Evolutionary conservation across 257 asterid genomes (phyloP).

Genomic region (Solanum megistacrolobum): DNA sequence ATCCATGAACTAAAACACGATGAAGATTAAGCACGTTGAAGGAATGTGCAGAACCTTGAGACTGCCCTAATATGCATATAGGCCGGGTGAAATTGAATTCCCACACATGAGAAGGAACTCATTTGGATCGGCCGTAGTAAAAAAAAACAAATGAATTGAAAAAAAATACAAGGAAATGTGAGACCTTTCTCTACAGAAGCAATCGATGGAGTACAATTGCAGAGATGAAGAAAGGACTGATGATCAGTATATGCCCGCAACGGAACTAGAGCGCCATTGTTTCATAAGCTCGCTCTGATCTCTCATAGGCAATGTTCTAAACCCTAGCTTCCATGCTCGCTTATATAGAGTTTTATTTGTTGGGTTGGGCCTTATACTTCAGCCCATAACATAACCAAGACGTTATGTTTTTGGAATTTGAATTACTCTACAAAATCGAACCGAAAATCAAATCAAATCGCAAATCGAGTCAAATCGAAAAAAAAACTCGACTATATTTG

Average conservation of each 20-base stretch:
- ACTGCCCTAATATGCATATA: constrained; percentile 22
- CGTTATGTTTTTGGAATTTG: too few relatives aligned
- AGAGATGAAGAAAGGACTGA: background rate
- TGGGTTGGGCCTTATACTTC: background rate
- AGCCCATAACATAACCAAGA: background rate
- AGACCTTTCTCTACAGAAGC: constrained; percentile 15
- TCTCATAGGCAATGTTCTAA: constrained; percentile 37
- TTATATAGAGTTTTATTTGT: background rate
- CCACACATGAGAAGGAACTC: constrained; percentile 38
- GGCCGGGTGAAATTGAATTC: constrained; percentile 68
- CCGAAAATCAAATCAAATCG: too few relatives aligned
- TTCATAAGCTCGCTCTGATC: constrained; percentile 28
- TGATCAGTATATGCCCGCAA: constrained; percentile 56
- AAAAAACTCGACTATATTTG: too few relatives aligned
- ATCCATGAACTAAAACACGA: background rate
- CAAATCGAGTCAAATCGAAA: too few relatives aligned
- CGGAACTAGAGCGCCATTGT: constrained; percentile 53
- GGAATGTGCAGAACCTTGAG: constrained; percentile 7
- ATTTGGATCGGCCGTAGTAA: constrained; percentile 52
- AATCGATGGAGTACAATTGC: background rate
- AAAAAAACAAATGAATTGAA: too few relatives aligned
- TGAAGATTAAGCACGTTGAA: constrained; percentile 11
- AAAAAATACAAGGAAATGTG: constrained; percentile 1
- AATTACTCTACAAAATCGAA: too few relatives aligned
- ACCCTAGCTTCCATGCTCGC: constrained; percentile 15